Percentiles rank a stretch among this genome's conserved stretches.
These are phyloP conservation scores for Fusarium gaditjirri DNA, from an alignment of 2,329 filamentous ascomycete genomes.

Conservation along the genomic window DNA sequence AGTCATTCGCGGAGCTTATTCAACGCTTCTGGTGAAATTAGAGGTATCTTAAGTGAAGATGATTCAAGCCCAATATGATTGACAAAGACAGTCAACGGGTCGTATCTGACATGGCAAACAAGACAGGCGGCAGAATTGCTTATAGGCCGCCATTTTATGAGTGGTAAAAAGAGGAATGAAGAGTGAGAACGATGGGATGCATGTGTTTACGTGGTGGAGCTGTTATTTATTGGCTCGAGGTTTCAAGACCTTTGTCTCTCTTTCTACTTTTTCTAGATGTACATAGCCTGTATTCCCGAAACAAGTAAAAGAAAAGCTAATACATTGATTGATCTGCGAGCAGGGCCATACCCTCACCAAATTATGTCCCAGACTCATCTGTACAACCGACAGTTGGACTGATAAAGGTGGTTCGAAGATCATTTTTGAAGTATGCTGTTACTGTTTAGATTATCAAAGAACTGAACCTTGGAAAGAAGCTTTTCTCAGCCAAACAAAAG, in stretches of 20 bases:
- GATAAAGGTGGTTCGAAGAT: background rate
- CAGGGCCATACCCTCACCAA: background rate
- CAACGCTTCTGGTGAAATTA: background rate
- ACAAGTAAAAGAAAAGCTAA: background rate
- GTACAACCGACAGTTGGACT: background rate
- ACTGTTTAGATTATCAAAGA: background rate
- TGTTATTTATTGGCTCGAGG: background rate
- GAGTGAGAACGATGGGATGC: background rate
- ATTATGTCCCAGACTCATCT: background rate
- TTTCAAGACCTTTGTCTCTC: background rate
- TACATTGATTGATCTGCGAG: background rate
- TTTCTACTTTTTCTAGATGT: background rate
- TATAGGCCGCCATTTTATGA: background rate
- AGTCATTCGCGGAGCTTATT: background rate
- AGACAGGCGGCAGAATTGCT: background rate
- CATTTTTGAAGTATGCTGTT: background rate
- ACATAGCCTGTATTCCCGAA: background rate
- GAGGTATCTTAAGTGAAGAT: background rate
- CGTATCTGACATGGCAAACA: background rate
- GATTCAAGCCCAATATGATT: background rate
- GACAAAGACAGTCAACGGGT: background rate
- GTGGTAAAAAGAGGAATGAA: background rate
- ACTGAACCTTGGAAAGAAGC: slow-evolving; percentile 11
- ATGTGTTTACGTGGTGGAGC: background rate
- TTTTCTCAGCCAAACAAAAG: background rate